Percentiles rank a stretch among this genome's conserved stretches.
Conservation (phyloP, 2,329 filamentous ascomycete species). For the Chalaropsis ovoidea region DNA sequence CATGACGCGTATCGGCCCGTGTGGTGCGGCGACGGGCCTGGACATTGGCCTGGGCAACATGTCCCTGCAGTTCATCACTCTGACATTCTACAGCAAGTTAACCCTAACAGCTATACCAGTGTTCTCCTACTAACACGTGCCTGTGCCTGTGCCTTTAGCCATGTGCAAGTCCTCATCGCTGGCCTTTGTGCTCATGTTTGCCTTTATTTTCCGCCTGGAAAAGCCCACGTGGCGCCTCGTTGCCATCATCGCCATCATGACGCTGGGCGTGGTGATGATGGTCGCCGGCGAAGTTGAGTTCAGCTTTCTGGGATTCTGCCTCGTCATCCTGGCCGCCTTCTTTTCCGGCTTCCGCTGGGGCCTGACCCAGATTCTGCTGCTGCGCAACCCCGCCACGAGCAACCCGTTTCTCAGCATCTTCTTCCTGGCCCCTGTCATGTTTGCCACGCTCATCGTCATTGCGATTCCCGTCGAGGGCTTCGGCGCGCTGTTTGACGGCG, state of each 20-base stretch:
- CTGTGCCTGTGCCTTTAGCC: slow-evolving; percentile 39
- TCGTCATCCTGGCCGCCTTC: slow-evolving; percentile 88
- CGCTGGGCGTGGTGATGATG: slow-evolving; percentile 91
- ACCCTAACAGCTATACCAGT: not conserved
- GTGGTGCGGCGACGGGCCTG: slow-evolving; percentile 81
- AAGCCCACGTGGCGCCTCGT: slow-evolving; percentile 76
- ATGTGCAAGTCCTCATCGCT: slow-evolving; percentile 99
- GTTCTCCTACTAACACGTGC: slow-evolving; percentile 27
- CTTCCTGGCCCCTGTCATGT: slow-evolving; percentile 97
- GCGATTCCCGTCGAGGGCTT: slow-evolving; percentile 81
- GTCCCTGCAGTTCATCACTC: slow-evolving; percentile 86
- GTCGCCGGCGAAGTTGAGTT: slow-evolving; percentile 91
- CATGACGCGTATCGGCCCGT: slow-evolving; percentile 80
- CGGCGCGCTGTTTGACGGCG: slow-evolving; percentile 52
- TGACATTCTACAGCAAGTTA: slow-evolving; percentile 81
- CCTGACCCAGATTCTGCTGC: slow-evolving; percentile 91
- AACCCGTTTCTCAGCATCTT: slow-evolving; percentile 97
- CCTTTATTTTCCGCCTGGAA: slow-evolving; percentile 87
- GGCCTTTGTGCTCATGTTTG: slow-evolving; percentile 89
- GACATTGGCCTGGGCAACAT: slow-evolving; percentile 96
- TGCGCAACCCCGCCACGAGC: slow-evolving; percentile 86
- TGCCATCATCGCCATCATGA: slow-evolving; percentile 84
- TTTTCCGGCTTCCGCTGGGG: slow-evolving; percentile 96
- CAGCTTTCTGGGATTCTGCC: slow-evolving; percentile 71
- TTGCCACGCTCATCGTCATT: slow-evolving; percentile 65